A percentile compares a stretch with the other conserved stretches of the same genome.
Evolutionary conservation across 2,329 filamentous ascomycete species (phyloP).

Genomic region (Pseudocercospora macadamiae): DNA sequence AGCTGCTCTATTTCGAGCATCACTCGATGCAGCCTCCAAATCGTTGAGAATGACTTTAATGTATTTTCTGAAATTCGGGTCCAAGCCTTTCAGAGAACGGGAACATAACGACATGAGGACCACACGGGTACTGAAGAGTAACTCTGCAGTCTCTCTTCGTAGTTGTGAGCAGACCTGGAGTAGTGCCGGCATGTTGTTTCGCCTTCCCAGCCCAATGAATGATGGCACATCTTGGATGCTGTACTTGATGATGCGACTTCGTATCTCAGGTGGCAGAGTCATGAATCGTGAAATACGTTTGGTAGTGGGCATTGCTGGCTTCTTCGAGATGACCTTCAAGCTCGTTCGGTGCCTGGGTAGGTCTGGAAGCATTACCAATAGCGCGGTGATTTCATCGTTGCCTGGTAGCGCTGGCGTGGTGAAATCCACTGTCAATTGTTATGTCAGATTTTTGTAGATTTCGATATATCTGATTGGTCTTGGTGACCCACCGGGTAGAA

Average conservation of each 20-base stretch:
- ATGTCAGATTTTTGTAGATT: background rate
- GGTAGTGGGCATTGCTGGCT: background rate
- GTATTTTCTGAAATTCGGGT: background rate
- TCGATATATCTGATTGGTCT: too few species aligned
- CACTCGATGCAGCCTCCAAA: background rate
- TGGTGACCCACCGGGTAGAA: background rate
- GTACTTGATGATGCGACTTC: background rate
- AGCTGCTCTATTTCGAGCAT: background rate
- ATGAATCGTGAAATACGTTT: background rate
- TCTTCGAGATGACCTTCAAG: background rate
- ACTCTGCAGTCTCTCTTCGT: background rate
- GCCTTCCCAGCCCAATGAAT: background rate
- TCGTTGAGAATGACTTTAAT: background rate
- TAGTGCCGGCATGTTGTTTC: background rate
- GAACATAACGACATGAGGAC: background rate
- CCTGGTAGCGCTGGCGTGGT: background rate
- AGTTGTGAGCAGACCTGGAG: background rate
- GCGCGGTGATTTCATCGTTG: background rate
- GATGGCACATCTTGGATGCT: background rate
- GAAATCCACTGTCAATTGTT: background rate
- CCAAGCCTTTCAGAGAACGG: background rate
- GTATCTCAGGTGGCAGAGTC: background rate
- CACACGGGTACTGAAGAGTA: background rate
- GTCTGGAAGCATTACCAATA: background rate
- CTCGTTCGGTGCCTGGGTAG: background rate